These are phyloP conservation scores for Solanum virginianum DNA, from an alignment of 257 asterid genomes.

Conservation along the genomic window DNA sequence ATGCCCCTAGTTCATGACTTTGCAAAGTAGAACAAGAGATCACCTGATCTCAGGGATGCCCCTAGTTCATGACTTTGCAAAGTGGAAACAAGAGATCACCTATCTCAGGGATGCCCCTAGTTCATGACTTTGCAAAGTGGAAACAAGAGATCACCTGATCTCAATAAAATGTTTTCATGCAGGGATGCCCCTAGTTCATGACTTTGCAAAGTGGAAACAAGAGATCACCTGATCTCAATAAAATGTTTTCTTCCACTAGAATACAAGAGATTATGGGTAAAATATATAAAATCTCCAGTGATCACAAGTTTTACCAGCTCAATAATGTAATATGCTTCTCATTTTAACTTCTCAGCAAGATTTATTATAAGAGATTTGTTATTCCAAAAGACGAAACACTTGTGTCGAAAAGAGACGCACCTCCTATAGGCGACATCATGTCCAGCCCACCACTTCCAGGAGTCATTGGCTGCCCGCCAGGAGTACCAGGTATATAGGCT, in stretches of 20 bases:
- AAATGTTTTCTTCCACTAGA: neutral
- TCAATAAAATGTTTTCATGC: neutral
- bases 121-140: neutral
- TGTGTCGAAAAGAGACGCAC: conserved; percentile 9
- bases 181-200: neutral
- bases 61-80: neutral
- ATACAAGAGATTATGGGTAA: neutral
- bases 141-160: neutral
- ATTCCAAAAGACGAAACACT: neutral
- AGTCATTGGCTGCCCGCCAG: conserved; percentile 98
- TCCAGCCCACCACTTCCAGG: conserved; percentile 95
- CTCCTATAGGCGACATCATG: conserved; percentile 92
- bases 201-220: neutral
- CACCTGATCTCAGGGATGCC: neutral
- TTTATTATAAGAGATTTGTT: neutral
- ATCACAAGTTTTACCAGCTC: neutral
- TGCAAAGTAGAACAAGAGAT: neutral
- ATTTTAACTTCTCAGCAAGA: neutral
- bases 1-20: neutral
- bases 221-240: neutral
- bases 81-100: neutral
- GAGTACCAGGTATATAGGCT: conserved; percentile 93
- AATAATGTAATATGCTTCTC: neutral
- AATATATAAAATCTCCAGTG: neutral
- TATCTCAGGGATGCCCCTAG: neutral